These are phyloP conservation scores for Boletus smithii DNA, from an alignment of 1,284 basidiomycete species.

Conservation along the genomic window DNA sequence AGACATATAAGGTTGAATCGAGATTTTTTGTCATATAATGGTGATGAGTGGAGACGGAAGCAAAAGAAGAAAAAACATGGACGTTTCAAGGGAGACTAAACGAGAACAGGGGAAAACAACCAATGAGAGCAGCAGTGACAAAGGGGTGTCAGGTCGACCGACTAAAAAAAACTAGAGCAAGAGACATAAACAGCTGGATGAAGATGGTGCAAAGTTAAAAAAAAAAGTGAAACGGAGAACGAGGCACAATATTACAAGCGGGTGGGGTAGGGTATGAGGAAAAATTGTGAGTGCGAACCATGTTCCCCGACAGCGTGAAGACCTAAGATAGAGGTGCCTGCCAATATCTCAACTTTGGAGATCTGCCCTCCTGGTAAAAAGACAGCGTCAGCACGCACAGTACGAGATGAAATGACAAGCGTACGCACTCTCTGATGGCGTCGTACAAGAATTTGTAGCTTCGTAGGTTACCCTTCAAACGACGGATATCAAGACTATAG, in stretches of 20 bases:
- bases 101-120: slow-evolving; percentile 11
- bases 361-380: slow-evolving; percentile 41
- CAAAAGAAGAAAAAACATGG: slow-evolving; percentile 1
- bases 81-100: background rate
- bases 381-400: slow-evolving; percentile 14
- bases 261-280: slow-evolving; percentile 31
- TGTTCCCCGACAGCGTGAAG: background rate
- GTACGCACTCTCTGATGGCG: slow-evolving; percentile 77
- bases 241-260: slow-evolving; percentile 20
- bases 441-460: slow-evolving; percentile 95
- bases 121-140: slow-evolving; percentile 22
- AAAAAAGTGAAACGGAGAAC: background rate
- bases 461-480: slow-evolving; percentile 88
- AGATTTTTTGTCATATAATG: slow-evolving; percentile 33
- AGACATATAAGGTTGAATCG: slow-evolving; percentile 20
- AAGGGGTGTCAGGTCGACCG: slow-evolving; percentile 16
- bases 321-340: slow-evolving; percentile 25
- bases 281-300: slow-evolving; percentile 7
- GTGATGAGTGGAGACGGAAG: slow-evolving; percentile 15
- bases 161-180: slow-evolving; percentile 18
- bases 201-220: slow-evolving; percentile 5
- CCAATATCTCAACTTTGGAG: slow-evolving; percentile 39
- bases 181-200: slow-evolving; percentile 18
- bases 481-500: slow-evolving; percentile 84
- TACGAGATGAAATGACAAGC: slow-evolving; percentile 6